A percentile compares a stretch with the other conserved stretches of the same genome.
phyloP scores from a whole-genome alignment of 176 grass and related monocot species.

The Phoenix roebelenii region DNA sequence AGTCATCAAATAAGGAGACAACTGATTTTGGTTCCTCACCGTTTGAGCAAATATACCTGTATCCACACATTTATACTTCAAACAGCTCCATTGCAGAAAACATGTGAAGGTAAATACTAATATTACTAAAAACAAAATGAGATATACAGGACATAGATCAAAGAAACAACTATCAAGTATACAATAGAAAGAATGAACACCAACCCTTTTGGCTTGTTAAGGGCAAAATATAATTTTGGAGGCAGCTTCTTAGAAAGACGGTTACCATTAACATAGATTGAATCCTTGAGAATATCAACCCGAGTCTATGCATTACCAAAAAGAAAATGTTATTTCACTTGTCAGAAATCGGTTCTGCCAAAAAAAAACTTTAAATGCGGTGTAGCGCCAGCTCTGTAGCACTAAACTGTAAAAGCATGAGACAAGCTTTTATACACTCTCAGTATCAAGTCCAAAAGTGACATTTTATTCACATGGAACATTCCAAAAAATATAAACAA shows the following conservation, averaged over 20 bases:
- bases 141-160: no score
- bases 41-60: conserved; percentile 83
- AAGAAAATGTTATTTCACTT: not conserved
- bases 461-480: no score
- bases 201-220: conserved; percentile 96
- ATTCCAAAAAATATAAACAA: no score
- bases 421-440: no score
- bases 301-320: conserved; percentile 44
- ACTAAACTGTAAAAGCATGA: no score
- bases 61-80: not conserved
- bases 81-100: no score
- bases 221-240: conserved; percentile 75
- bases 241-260: conserved; percentile 81
- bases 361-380: not conserved
- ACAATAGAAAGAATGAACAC: conserved; percentile 14
- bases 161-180: no score
- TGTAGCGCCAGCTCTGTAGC: no score
- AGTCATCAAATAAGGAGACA: conserved; percentile 70
- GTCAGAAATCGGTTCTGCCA: not conserved
- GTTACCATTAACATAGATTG: conserved; percentile 86
- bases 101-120: no score
- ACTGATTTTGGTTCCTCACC: conserved; percentile 79
- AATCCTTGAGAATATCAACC: conserved; percentile 80
- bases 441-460: no score
- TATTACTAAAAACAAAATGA: no score